Percentiles rank a stretch among this genome's conserved stretches.
These are phyloP conservation scores for Leucoagaricus sp. DNA, from an alignment of 1,284 basidiomycete species.

Conservation along the genomic window DNA sequence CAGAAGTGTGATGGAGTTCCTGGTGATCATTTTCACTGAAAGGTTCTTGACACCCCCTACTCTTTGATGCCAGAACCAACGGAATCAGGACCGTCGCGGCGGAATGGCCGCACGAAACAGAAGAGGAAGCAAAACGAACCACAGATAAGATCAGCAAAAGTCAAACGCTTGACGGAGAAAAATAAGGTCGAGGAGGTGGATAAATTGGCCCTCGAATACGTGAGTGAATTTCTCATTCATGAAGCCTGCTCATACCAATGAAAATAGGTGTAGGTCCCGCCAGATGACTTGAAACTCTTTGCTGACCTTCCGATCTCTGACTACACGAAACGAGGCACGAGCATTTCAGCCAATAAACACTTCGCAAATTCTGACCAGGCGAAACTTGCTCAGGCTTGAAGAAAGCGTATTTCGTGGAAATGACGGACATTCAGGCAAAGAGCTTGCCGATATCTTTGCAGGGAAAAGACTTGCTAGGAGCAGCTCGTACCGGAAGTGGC, in stretches of 20 bases:
- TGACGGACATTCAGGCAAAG: constrained; percentile 92
- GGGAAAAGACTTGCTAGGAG: constrained; percentile 95
- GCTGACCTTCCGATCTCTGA: constrained; percentile 71
- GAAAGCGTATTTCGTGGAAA: constrained; percentile 81
- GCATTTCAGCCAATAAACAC: neutral
- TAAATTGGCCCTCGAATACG: constrained; percentile 53
- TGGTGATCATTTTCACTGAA: neutral
- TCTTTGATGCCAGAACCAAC: neutral
- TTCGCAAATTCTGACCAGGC: neutral
- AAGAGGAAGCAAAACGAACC: constrained; percentile 29
- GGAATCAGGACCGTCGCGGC: neutral
- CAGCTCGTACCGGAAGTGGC: constrained; percentile 94
- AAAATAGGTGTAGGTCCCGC: constrained; percentile 42
- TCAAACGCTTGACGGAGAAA: constrained; percentile 54
- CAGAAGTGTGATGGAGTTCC: no score
- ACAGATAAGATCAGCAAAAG: constrained; percentile 43
- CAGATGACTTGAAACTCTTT: constrained; percentile 54
- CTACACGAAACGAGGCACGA: constrained; percentile 65
- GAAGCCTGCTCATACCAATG: constrained; percentile 10
- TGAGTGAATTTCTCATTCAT: constrained; percentile 35
- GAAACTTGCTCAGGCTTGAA: constrained; percentile 63
- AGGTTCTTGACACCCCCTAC: neutral
- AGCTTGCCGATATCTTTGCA: constrained; percentile 94
- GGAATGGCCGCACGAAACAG: constrained; percentile 13
- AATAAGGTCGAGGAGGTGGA: constrained; percentile 54